Base-by-base conservation (phyloP, 2,329 filamentous ascomycete genomes). In the Akanthomyces dipterigenus region DNA sequence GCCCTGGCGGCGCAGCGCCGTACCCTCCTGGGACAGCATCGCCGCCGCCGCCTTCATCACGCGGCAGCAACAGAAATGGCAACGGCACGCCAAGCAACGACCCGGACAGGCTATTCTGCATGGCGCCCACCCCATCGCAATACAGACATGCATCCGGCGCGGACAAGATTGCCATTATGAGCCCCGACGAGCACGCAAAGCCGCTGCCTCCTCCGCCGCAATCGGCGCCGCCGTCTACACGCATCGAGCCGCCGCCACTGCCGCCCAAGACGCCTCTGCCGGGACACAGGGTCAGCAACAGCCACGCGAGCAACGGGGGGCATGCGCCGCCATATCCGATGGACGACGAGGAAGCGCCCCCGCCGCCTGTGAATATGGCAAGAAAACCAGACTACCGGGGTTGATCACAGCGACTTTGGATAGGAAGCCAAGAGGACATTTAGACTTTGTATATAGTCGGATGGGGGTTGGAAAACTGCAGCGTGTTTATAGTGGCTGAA, bases 341-440 rank as follows among this genome's bases (percentile, higher is more conserved):
- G 53, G 87, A 87, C 24, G 56, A 59, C 6, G 56, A 59, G 49
- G 89, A 96, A 68, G 89, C 88, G 28, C 88, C 89, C 31, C 93
- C 93, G 20, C 93, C 93, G 3, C 80, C 84, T 7, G 91, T 96
- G 8, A 96, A 96, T 69, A 89, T 91, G 82, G 87, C 89, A 49
- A 85, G 88, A 67, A 97, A 97, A 73, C 93, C 93, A 1, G 88
- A 89, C 54, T 90, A 88, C 67, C 80, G 78, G 61, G 77, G 80
- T 48, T 76, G 81, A 62, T 20, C 8, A 42, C 7, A 28, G 31
- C 9, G n/a, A 28, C 9, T 48, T 28, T 3, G 31, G n/a, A 16
- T n/a, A 18, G 7, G 43, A 45, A 2, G 28, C 18, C 31, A 34
- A 34, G 31, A 34, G n/a, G 5, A 36, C 5, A 40, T 40, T 3